These are phyloP conservation scores for Bipolaris victoriae DNA, from an alignment of 2,329 filamentous ascomycete species.

Conservation along the genomic window DNA sequence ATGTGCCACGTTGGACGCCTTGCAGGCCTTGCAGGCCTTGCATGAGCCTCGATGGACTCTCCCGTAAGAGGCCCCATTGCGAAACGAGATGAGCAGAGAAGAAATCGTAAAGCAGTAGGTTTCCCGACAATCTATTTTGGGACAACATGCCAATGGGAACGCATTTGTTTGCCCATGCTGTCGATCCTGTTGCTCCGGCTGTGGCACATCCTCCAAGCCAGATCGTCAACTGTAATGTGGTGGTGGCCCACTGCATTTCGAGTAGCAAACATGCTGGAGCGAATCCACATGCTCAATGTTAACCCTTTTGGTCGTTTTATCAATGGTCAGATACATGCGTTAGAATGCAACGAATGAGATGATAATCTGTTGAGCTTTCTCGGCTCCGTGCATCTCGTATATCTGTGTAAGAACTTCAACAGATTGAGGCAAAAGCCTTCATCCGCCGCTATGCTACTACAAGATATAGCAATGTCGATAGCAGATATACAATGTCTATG, in stretches of 20 bases:
- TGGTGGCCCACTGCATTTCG: neutral
- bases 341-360: neutral
- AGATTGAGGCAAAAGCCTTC: neutral
- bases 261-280: neutral
- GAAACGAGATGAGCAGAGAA: neutral
- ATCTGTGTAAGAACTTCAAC: neutral
- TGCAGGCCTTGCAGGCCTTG: slow-evolving; percentile 16
- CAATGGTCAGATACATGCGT: neutral
- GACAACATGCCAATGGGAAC: neutral
- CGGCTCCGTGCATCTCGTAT: neutral
- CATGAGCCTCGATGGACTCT: slow-evolving; percentile 3
- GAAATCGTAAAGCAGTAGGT: neutral
- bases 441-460: no score
- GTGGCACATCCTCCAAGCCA: neutral
- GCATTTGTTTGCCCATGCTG: neutral
- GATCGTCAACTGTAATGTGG: neutral
- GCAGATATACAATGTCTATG: no score
- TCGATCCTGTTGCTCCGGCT: neutral
- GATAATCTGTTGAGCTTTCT: neutral
- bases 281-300: neutral
- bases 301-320: neutral
- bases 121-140: neutral
- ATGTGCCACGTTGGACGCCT: slow-evolving; percentile 12
- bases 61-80: neutral
- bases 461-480: no score